These are phyloP conservation scores for Steccherinum ochraceum DNA, from an alignment of 768 basidiomycete genomes.

Conservation along the genomic window DNA sequence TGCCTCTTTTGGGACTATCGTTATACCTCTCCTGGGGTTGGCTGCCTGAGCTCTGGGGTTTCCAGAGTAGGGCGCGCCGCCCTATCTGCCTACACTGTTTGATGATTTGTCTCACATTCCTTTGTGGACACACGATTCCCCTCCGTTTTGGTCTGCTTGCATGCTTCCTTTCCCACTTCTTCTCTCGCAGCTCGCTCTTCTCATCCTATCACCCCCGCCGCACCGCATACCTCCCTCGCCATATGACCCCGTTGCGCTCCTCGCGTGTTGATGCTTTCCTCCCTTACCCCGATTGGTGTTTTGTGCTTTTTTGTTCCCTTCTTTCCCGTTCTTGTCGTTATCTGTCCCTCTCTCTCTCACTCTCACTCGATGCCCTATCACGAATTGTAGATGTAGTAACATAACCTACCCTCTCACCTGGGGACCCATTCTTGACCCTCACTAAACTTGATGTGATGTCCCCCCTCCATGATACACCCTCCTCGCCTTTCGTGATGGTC, in stretches of 20 bases:
- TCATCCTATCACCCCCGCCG: too few species aligned
- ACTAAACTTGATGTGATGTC: not conserved
- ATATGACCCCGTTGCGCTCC: not conserved
- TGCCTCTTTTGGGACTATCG: not conserved
- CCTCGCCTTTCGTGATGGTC: too few species aligned
- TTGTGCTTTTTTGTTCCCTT: too few species aligned
- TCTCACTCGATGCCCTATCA: not conserved
- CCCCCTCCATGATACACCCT: too few species aligned
- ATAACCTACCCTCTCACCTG: not conserved
- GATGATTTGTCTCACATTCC: too few species aligned
- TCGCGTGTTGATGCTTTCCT: not conserved
- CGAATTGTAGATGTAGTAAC: not conserved
- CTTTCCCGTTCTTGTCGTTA: not conserved
- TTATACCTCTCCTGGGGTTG: not conserved
- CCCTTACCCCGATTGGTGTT: too few species aligned
- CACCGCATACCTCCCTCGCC: not conserved
- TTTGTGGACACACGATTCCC: not conserved
- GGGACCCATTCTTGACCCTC: too few species aligned
- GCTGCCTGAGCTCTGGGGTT: not conserved
- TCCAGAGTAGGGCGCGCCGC: not conserved
- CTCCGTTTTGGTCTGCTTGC: not conserved
- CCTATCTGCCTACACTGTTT: not conserved
- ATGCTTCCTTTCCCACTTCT: not conserved
- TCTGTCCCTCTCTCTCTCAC: not conserved
- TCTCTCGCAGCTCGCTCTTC: too few species aligned